phyloP scores from a whole-genome alignment of 2,329 filamentous ascomycete species.

The Xylaria sp. region DNA sequence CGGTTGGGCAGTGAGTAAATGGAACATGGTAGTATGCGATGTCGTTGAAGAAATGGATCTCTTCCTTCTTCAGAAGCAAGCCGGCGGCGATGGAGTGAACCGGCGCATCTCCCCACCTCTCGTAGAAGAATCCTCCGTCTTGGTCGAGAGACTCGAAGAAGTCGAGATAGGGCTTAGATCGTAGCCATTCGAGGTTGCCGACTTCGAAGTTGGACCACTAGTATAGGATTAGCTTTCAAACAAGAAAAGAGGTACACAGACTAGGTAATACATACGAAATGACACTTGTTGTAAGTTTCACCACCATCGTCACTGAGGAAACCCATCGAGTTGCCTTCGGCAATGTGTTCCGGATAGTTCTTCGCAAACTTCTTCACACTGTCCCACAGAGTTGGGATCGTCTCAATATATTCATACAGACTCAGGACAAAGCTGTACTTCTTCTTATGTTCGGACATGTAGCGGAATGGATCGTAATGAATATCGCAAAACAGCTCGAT shows the following conservation, averaged over 20 bases:
- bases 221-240: conserved; percentile 45
- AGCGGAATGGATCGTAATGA: conserved; percentile 94
- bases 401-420: conserved; percentile 96
- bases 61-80: conserved; percentile 87
- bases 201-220: conserved; percentile 99
- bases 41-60: conserved; percentile 99
- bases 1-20: conserved; percentile 96
- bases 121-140: conserved; percentile 98
- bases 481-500: conserved; percentile 97
- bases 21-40: conserved; percentile 98
- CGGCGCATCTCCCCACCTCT: conserved; percentile 97
- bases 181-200: conserved; percentile 91
- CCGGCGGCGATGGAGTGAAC: conserved; percentile 97
- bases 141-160: conserved; percentile 89
- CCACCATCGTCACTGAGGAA: conserved; percentile 94
- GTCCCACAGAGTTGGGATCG: conserved; percentile 95
- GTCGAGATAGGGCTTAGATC: conserved; percentile 87
- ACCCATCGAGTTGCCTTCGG: conserved; percentile 83
- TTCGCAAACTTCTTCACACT: conserved; percentile 94
- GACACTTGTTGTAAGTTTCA: conserved; percentile 94
- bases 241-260: not conserved
- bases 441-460: conserved; percentile 95
- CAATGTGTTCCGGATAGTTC: conserved; percentile 88
- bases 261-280: conserved; percentile 75
- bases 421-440: conserved; percentile 98